These are phyloP conservation scores for Tricholomella constricta DNA, from an alignment of 768 basidiomycete species.

Conservation along the genomic window DNA sequence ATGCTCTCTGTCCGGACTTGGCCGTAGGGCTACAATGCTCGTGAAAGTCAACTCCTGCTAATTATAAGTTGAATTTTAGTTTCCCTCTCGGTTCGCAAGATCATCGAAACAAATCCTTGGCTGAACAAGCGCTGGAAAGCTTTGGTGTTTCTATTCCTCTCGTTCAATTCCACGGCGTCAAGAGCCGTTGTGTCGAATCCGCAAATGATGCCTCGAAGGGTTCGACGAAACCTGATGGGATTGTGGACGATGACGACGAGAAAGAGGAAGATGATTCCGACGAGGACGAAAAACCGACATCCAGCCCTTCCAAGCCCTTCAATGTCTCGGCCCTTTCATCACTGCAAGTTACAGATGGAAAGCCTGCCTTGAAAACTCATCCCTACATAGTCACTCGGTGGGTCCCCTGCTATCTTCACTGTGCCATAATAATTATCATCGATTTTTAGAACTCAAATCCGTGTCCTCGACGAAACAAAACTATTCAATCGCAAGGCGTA, in stretches of 20 bases:
- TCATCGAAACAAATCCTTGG: not conserved
- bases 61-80: not conserved
- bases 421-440: not conserved
- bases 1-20: conserved; percentile 8
- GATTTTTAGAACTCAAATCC: conserved; percentile 29
- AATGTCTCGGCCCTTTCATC: not conserved
- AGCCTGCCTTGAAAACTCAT: conserved; percentile 20
- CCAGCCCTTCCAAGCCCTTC: not conserved
- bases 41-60: not conserved
- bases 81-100: conserved; percentile 2
- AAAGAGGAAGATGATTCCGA: not conserved
- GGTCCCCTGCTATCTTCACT: not conserved
- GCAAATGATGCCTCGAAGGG: not conserved
- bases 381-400: conserved; percentile 37
- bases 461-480: conserved; percentile 28
- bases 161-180: conserved; percentile 29
- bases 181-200: conserved; percentile 18
- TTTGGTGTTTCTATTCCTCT: conserved; percentile 35
- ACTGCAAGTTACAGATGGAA: conserved; percentile 11
- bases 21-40: conserved; percentile 4
- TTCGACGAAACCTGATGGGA: not conserved
- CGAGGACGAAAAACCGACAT: not conserved
- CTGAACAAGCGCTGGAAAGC: conserved; percentile 8
- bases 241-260: not conserved
- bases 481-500: conserved; percentile 29